phyloP scores from a whole-genome alignment of 1,139 yeast genomes.

The Debaryomycetaceae sp. region DNA sequence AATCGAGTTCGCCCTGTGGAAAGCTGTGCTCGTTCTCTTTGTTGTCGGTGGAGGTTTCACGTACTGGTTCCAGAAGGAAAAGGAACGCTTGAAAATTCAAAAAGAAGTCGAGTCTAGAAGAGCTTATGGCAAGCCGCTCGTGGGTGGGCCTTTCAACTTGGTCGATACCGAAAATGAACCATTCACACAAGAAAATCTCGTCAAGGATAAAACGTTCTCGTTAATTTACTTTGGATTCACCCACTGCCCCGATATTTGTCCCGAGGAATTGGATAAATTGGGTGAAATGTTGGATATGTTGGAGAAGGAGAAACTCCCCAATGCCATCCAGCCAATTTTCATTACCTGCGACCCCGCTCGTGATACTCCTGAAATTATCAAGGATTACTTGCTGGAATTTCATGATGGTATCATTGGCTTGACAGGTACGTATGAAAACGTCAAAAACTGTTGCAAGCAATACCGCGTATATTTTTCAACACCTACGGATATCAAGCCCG shows the following conservation, averaged over 20 bases:
- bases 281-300: slow-evolving; percentile 65
- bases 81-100: slow-evolving; percentile 60
- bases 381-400: slow-evolving; percentile 74
- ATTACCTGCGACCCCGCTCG: slow-evolving; percentile 96
- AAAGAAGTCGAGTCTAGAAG: slow-evolving; percentile 75
- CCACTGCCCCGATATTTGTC: slow-evolving; percentile 96
- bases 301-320: slow-evolving; percentile 38
- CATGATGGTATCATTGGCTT: slow-evolving; percentile 81
- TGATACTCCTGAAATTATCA: slow-evolving; percentile 75
- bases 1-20: slow-evolving; percentile 80
- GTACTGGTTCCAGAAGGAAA: slow-evolving; percentile 59
- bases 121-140: slow-evolving; percentile 83
- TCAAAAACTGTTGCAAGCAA: slow-evolving; percentile 74
- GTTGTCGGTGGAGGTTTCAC: slow-evolving; percentile 63
- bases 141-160: slow-evolving; percentile 82
- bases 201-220: slow-evolving; percentile 56
- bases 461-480: slow-evolving; percentile 93
- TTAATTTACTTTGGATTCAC: slow-evolving; percentile 89
- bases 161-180: slow-evolving; percentile 57
- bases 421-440: slow-evolving; percentile 81
- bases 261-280: slow-evolving; percentile 89
- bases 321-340: slow-evolving; percentile 71
- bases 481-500: slow-evolving; percentile 86
- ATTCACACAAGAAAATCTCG: slow-evolving; percentile 68
- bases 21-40: slow-evolving; percentile 58